Evolutionary conservation across 106 monocot genomes (phyloP), one percentile per base, ranked within the genome.

Genomic region (Dendrobium catenatum): DNA sequence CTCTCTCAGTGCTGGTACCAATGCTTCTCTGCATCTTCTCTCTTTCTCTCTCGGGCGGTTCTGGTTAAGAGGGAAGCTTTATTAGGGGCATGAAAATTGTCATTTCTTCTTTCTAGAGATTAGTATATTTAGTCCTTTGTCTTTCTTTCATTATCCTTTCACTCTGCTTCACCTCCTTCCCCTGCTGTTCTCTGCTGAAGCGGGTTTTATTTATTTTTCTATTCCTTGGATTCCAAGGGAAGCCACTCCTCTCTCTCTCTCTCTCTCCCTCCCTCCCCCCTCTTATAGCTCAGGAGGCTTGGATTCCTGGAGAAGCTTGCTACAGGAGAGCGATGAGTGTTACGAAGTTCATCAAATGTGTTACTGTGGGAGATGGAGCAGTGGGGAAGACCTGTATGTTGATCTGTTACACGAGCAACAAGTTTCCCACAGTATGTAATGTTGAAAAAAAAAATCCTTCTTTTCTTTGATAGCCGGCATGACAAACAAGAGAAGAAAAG

Each of bases 331-430:
- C 9, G 87, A 94, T 88, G 89, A 91, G 86, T 80, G 94, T 89
- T 72, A 85, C 91, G 41, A 94, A 81, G 88, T 94, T 91, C 79
- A 94, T 94, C 67, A 94, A 94, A 86, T 94, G 94, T 84, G 94
- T 94, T 43, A 91, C 91, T 6, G 88, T 91, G 18, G 94, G 94
- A 55, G 94, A 94, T 82, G 94, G 94, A 29, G 94, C 94, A 19
- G 94, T 94, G 41, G 91, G 94, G 31, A 94, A 94, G 80, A 94
- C 94, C 44, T 94, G 94, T 88, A 91, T 94, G 91, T 89, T 94
- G 80, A 94, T 94, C 80, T 94, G 94, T 91, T 94, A 94, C 86
- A 94, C 94, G 58, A 89, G 94, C 86, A 94, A 94, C 94, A 94
- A 94, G 85, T 94, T 94, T 82, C 94, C 94, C 5, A 76, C 76